A percentile compares a stretch with the other conserved stretches of the same genome.
These are phyloP conservation scores for Pseudogymnoascus verrucosus DNA, from an alignment of 2,329 filamentous ascomycete genomes.

Conservation along the genomic window DNA sequence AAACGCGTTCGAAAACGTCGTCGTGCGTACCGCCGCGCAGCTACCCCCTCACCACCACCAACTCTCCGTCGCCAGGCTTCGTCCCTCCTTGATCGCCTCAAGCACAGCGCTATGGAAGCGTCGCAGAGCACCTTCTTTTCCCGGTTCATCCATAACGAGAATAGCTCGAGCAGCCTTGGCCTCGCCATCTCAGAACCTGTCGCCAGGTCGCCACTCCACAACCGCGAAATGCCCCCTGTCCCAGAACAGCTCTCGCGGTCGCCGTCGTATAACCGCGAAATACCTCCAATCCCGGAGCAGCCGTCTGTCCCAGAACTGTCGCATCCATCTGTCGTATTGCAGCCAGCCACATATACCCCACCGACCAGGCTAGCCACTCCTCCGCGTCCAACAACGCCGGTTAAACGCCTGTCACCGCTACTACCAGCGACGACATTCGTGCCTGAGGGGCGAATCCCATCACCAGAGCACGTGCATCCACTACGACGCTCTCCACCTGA, in stretches of 20 bases:
- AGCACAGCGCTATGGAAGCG: neutral
- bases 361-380: neutral
- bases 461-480: neutral
- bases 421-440: neutral
- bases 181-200: neutral
- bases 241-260: neutral
- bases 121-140: constrained; percentile 1
- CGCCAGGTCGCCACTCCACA: neutral
- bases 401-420: neutral
- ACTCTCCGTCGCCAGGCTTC: neutral
- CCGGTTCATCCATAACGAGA: neutral
- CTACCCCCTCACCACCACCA: neutral
- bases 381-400: neutral
- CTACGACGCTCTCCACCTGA: neutral
- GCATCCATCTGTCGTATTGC: neutral
- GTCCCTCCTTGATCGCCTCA: neutral
- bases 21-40: neutral
- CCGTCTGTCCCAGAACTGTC: neutral
- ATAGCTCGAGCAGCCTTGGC: neutral
- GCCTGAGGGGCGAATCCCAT: neutral
- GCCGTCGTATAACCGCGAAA: neutral
- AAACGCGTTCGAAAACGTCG: neutral
- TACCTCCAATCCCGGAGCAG: neutral
- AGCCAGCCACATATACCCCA: neutral
- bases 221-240: neutral